These are phyloP conservation scores for Leucoagaricus sp. DNA, from an alignment of 1,284 basidiomycete species.

Conservation along the genomic window DNA sequence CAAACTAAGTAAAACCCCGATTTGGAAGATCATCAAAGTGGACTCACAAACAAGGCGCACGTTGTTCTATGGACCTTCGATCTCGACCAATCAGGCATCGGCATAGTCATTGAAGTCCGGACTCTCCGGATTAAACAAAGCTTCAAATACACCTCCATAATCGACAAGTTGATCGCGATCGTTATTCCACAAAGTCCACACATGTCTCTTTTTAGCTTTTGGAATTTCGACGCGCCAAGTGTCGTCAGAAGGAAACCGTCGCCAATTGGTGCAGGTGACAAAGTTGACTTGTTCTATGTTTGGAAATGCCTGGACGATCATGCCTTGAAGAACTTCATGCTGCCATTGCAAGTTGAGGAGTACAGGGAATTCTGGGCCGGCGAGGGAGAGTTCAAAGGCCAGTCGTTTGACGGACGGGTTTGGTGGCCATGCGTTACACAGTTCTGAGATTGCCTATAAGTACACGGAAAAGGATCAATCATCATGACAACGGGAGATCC, in stretches of 20 bases:
- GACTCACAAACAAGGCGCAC: background rate
- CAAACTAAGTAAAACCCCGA: no score
- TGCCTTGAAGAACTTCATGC: background rate
- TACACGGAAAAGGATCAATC: background rate
- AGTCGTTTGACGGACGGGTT: constrained; percentile 7
- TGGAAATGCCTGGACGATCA: constrained; percentile 1
- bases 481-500: no score
- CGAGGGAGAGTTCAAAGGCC: background rate
- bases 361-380: background rate
- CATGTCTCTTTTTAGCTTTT: background rate
- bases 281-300: constrained; percentile 14
- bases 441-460: background rate
- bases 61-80: no score
- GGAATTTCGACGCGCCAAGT: constrained; percentile 5
- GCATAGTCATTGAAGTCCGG: background rate
- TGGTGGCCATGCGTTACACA: constrained; percentile 4
- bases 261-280: constrained; percentile 5
- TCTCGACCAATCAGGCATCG: background rate
- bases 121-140: background rate
- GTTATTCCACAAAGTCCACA: background rate
- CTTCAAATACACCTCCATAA: background rate
- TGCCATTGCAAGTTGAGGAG: constrained; percentile 4
- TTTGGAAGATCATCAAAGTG: background rate
- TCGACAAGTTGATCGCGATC: background rate
- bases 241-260: background rate